A percentile compares a stretch with the other conserved stretches of the same genome.
These are phyloP conservation scores for Xylariaceae sp. DNA, from an alignment of 2,329 filamentous ascomycete genomes.

Conservation along the genomic window DNA sequence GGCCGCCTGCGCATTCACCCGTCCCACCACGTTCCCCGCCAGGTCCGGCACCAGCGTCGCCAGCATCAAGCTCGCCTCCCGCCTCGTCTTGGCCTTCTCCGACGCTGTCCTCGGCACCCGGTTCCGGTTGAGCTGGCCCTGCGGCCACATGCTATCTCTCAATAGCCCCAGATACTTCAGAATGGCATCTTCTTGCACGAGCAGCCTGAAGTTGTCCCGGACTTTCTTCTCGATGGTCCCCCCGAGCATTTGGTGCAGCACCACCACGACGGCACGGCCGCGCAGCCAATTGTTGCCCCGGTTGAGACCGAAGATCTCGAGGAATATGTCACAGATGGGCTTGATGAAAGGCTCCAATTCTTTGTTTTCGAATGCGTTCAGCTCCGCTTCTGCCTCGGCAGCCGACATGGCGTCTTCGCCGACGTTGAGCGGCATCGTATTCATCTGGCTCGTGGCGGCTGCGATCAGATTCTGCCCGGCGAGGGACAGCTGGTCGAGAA, in stretches of 20 bases:
- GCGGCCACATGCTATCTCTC: conserved; percentile 80
- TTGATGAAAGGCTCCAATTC: conserved; percentile 96
- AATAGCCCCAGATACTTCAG: conserved; percentile 71
- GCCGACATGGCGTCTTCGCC: conserved; percentile 51
- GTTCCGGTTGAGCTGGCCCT: conserved; percentile 53
- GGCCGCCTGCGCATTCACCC: conserved; percentile 86
- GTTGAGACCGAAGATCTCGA: conserved; percentile 93
- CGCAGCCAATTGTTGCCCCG: conserved; percentile 96
- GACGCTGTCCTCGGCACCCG: conserved; percentile 58
- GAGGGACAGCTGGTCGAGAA: conserved; percentile 88
- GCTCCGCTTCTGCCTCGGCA: conserved; percentile 86
- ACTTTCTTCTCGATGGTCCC: conserved; percentile 96
- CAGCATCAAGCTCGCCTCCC: conserved; percentile 85
- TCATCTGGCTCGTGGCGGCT: conserved; percentile 66
- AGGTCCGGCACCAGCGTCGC: conserved; percentile 88
- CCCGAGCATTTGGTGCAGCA: conserved; percentile 90
- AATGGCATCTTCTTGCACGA: conserved; percentile 76
- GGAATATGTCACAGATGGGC: conserved; percentile 95
- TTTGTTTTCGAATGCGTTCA: conserved; percentile 87
- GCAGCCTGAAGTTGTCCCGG: conserved; percentile 72
- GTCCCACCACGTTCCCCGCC: conserved; percentile 87
- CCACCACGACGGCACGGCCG: conserved; percentile 90
- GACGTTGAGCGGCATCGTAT: conserved; percentile 50
- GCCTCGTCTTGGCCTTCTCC: conserved; percentile 77
- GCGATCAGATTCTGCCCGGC: conserved; percentile 89